These are phyloP conservation scores for Gossypium ekmanianum DNA, from an alignment of 345 rosid species.

Conservation along the genomic window DNA sequence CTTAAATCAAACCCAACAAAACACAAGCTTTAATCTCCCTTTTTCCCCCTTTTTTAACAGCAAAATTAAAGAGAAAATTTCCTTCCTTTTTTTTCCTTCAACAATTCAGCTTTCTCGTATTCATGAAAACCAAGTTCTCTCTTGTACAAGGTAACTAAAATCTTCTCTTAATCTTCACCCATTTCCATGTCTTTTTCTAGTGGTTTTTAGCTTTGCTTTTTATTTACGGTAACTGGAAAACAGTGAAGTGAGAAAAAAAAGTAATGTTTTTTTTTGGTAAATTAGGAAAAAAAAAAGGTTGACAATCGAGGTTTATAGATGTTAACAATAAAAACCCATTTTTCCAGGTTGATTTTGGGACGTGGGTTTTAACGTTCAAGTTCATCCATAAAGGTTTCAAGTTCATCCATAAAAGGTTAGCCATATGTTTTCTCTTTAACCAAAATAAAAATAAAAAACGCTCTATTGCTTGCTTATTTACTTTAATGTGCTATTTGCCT, in stretches of 20 bases:
- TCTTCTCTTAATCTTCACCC: slow-evolving; percentile 10
- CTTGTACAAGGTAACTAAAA: slow-evolving; percentile 24
- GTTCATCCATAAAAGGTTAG: slow-evolving; percentile 31
- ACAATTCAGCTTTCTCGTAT: slow-evolving; percentile 27
- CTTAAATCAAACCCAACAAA: slow-evolving; percentile 23
- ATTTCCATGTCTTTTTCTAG: slow-evolving; percentile 12
- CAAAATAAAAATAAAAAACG: background rate
- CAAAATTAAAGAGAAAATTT: background rate
- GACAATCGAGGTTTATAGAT: slow-evolving; percentile 37
- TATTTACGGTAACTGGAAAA: slow-evolving; percentile 5
- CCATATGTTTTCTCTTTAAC: background rate
- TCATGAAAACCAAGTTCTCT: slow-evolving; percentile 27
- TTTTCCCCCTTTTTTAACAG: background rate
- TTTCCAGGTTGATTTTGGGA: slow-evolving; percentile 25
- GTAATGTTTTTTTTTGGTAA: too few relatives aligned
- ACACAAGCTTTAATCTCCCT: slow-evolving; percentile 19
- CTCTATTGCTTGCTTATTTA: slow-evolving; percentile 8
- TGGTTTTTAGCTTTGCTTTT: slow-evolving; percentile 11
- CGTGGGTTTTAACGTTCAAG: slow-evolving; percentile 47
- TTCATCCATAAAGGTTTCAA: slow-evolving; percentile 31
- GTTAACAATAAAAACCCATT: slow-evolving; percentile 28
- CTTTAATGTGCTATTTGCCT: slow-evolving; percentile 8
- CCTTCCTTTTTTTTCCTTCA: slow-evolving; percentile 5
- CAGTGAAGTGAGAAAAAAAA: too few relatives aligned
- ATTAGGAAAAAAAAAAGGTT: slow-evolving; percentile 13